Base-by-base conservation (phyloP, 176 grass and related monocot genomes). In the Raddia distichophylla region DNA sequence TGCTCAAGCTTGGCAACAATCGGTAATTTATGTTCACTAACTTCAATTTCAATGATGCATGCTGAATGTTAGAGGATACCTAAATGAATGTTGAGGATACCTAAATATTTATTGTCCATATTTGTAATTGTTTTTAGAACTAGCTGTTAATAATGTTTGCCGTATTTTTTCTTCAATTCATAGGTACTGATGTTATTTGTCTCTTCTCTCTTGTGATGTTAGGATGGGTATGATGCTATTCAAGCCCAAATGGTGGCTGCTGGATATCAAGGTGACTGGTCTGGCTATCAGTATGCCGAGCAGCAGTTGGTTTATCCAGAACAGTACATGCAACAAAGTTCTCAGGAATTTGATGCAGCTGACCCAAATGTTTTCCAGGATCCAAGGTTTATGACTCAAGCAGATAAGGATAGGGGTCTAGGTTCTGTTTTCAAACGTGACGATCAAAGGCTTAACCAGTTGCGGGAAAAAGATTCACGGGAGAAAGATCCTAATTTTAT, bases 371-470 rank as follows among this genome's bases (percentile, higher is more conserved):
- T 91, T 51, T 5, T 66, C 53, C 92, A 76, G 71, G 96, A 95
- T 73, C 90, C 85, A 78, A 88, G 73, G 73, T 89, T 94, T 49
- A 94, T 93, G 91, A 93, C 87, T 49, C 91, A 93, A 78, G 87
- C 82, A 77, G 89, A 95, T 43, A 98, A 95, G 69, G 95, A 98
- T 79, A 75, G 87, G 32, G 95, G 95, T 74, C 86, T 98, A 66
- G 95, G 95, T 19, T 98, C 95, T 70, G 95, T 98, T 67, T 98
- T 98, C 72, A 98, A 95, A 83, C 91, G 95, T 74, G 95, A 98
- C 7, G 95, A 95, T 68, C 62, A 93, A 74, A 91, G 95, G 84
- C 84, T 95, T 34, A 94, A 93, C 71, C 88, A 98, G 74, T 75
- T 98, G 46, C 93, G 90, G 67, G 95, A 95, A 84, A 95, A 93